Evolutionary conservation across 108 stramenopile genomes (phyloP), one percentile per base, ranked within the genome.

Genomic region (Nitzschia sp.): DNA sequence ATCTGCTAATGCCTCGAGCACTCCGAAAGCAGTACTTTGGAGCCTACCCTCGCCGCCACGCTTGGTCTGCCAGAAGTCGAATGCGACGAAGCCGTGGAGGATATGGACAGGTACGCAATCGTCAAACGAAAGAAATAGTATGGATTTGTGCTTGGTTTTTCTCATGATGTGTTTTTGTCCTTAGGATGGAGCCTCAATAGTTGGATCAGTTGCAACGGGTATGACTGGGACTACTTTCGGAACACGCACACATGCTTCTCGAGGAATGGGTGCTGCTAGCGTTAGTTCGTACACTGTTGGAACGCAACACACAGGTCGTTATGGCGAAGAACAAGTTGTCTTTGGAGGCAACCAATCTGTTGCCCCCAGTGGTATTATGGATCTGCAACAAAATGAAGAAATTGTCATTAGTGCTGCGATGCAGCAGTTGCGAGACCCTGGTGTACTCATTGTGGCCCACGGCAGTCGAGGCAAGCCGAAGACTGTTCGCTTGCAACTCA

Each of bases 401-500:
- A 82, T 90, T 70, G 88, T 86, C 51, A 79, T 90, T 64, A 80
- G 79, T 1, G 85, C 88, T 10, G 85, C 88, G 38, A 92, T 92
- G 91, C 91, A 92, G 73, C 91, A 92, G 63, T 72, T 92, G 40
- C 80, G 87, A 41, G 87, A 88, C 66, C 84, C 84, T 12, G 87
- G 87, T 29, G 88, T 92, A 0, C 76, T 89, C 53, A 88, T 92
- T 58, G 81, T 92, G 10, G 91, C 91, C 9, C 91, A 92, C 57
- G 91, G 91, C 29, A 80, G 78, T 17, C 77, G 86, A 17, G 91
- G 91, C 10, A 92, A 92, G 59, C 91, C 91, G 43, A 92, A 92
- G 69, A 89, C 86, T 7, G 91, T 92, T 10, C 86, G 91, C 1
- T 51, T 92, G 65, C 80, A 82, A 53, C 62, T 92, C 7, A 88